Conservation (phyloP, 768 basidiomycete species). For the Hirschioporus abietinus region DNA sequence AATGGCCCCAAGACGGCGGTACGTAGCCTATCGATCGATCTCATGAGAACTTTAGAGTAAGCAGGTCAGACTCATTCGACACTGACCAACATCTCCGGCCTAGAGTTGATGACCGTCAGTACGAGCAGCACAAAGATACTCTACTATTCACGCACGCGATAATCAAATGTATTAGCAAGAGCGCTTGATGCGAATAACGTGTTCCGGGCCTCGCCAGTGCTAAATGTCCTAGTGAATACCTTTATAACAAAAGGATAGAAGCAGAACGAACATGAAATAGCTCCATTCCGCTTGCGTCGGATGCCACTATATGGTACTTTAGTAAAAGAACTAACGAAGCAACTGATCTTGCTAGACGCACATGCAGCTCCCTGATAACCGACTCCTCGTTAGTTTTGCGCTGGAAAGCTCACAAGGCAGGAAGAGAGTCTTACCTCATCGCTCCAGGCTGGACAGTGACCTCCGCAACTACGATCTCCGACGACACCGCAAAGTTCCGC, state of each 20-base stretch:
- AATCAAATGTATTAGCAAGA: slow-evolving; percentile 56
- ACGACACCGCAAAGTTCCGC: slow-evolving; percentile 44
- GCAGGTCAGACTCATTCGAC: background rate
- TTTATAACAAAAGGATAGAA: slow-evolving; percentile 9
- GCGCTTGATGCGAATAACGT: slow-evolving; percentile 50
- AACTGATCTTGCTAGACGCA: slow-evolving; percentile 20
- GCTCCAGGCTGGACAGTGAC: slow-evolving; percentile 54
- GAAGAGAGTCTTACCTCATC: slow-evolving; percentile 33
- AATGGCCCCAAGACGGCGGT: slow-evolving; percentile 52
- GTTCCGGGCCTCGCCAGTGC: slow-evolving; percentile 50
- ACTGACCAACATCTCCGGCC: slow-evolving; percentile 54
- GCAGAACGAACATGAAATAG: slow-evolving; percentile 44
- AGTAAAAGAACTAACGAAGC: slow-evolving; percentile 2
- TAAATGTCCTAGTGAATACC: background rate
- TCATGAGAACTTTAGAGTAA: slow-evolving; percentile 5
- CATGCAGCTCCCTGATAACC: slow-evolving; percentile 46
- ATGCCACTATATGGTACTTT: slow-evolving; percentile 47
- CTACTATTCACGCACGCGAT: slow-evolving; percentile 31
- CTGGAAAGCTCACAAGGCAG: background rate
- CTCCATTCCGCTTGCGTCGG: slow-evolving; percentile 65
- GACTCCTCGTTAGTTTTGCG: background rate
- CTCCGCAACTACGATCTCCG: slow-evolving; percentile 49
- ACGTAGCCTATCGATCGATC: slow-evolving; percentile 40
- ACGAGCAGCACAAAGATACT: background rate
- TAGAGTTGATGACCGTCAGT: slow-evolving; percentile 15